Conservation (phyloP, 2,329 filamentous ascomycete species). For the Aspergillus tubingensis region DNA sequence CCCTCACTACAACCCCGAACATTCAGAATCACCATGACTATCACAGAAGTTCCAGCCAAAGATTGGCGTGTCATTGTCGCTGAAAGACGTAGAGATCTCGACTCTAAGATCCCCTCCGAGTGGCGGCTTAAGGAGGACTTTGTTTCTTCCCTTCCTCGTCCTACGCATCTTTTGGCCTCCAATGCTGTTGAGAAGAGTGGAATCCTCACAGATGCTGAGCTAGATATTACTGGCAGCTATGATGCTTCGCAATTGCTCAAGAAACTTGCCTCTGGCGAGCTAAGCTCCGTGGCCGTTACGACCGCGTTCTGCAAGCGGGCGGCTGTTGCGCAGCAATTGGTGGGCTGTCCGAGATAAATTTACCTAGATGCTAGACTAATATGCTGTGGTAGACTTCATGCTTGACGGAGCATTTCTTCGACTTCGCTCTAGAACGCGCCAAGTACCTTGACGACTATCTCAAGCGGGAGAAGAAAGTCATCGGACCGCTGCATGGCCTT, state of each 20-base stretch:
- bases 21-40: background rate
- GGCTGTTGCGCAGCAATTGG: conserved; percentile 41
- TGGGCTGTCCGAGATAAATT: background rate
- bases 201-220: conserved; percentile 48
- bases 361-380: background rate
- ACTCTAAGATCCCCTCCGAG: conserved; percentile 34
- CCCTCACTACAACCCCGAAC: no score
- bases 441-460: conserved; percentile 39
- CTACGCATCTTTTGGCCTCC: conserved; percentile 24
- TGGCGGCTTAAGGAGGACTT: conserved; percentile 31
- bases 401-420: conserved; percentile 43
- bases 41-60: background rate
- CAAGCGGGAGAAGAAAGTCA: conserved; percentile 25
- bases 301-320: conserved; percentile 45
- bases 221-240: conserved; percentile 48
- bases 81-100: conserved; percentile 32
- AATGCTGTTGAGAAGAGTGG: conserved; percentile 37
- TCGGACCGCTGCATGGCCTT: conserved; percentile 44
- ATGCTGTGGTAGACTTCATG: conserved; percentile 30
- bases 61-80: conserved; percentile 26
- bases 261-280: conserved; percentile 21
- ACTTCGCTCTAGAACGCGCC: conserved; percentile 39
- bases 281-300: conserved; percentile 26
- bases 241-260: conserved; percentile 22
- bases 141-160: conserved; percentile 7